Base-by-base conservation (phyloP, 164 flowering plant species). In the Cinnamomum micranthum region DNA sequence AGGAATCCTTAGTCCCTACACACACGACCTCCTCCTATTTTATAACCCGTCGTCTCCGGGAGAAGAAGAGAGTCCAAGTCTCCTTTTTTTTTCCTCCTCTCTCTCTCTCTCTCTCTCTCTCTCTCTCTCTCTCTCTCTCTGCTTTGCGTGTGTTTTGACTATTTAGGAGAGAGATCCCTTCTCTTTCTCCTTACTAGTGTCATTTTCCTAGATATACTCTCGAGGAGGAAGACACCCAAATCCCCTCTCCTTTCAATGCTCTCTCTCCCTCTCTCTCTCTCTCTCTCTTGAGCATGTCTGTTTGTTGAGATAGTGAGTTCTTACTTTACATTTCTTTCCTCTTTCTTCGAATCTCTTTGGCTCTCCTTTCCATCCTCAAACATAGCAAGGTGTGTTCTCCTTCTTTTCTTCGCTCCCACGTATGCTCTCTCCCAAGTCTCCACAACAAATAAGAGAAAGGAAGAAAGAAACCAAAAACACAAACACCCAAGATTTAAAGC, bases 181-280 rank as follows among this genome's bases (percentile, higher is more conserved):
- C 73, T 20, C 60, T 13, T 55, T 55, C 60, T 55, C 60, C 13
- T 55, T 14, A 15, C 69, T 75, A 83, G 85, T 89, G 94, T 90
- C 94, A 83, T 86, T 92, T 86, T 92, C 93, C 77, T 22, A 86
- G 82, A 90, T 85, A 87, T 86, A 88, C 89, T 85, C 85, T 83
- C 87, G 72, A 82, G 77, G 71, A 77, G 72, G 72, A 77, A 60
- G 81, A 27, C 35, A 81, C 82, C 82, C 69, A 84, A 77, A 76
- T 77, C 78, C 51, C 59, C 77, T 51, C 72, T 59, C 72, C 80
- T 75, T 77, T 77, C 75, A 72, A 72, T 77, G 74, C 79, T 69
- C 70, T 68, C 63, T 81, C 74, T 70, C 68, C 64, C 22, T 25
- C 65, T 51, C 59, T 50, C 68, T 27, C 50, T 63, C 50, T 50